Evolutionary conservation across 2,329 filamentous ascomycete genomes (phyloP), one percentile per base, ranked within the genome.

Genomic region (Trichoderma cornu-damae): DNA sequence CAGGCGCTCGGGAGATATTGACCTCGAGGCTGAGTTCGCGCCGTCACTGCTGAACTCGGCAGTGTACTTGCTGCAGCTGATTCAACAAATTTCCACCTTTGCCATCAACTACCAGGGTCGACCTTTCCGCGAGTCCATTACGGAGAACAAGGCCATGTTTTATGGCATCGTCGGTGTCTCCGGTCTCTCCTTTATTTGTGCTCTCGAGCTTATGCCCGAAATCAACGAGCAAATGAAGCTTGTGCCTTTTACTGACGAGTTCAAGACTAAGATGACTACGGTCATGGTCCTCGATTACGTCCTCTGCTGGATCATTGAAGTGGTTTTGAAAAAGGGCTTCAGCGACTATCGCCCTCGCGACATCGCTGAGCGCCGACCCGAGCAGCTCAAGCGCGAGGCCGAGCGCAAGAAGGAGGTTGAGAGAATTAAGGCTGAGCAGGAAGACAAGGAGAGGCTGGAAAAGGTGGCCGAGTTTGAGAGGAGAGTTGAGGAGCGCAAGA

Each of bases 71-170:
- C 84, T 99, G 38, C 94, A 97, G 69, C 85, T 99, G 51, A 97
- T 99, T 72, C 94, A 99, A 74, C 94, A 99, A 73, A 96, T 99
- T 69, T 96, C 92, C 22, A 99, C 94, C 3, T 99, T 99, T 68
- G 92, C 94, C 60, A 96, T 99, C 79, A 99, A 99, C 79, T 99
- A 99, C 78, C 94, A 99, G 74, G 94, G 94, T 59, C 88, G 94
- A 8, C 94, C 94, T 11, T 99, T 99, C 87, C 89, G 94, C 60
- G 94, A 99, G 75, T 89, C 88, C 20, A 90, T 99, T 63, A 87
- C 88, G 4, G 94, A 96, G 76, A 99, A 99, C 79, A 88, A 86
- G 72, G 91, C 90, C 71, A 99, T 99, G 94, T 99, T 94, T 78
- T 99, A 89, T 80, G 94, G 94, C 59, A 90, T 99, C 57, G 77